Conservation (phyloP, 2,329 filamentous ascomycete genomes). For the Byssochlamys sp. region DNA sequence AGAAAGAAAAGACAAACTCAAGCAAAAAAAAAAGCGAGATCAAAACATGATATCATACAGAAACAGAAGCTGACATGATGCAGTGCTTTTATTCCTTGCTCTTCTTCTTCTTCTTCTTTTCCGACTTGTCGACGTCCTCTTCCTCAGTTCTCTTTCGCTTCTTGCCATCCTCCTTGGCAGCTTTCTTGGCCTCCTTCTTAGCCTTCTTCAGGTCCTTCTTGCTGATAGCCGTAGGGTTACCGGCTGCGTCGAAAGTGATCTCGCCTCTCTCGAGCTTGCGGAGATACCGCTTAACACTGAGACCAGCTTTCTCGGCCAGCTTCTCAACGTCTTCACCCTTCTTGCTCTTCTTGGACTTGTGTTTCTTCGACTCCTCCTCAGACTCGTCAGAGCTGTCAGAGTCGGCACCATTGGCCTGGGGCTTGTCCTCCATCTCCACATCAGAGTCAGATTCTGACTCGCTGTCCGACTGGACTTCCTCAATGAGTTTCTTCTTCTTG, state of each 20-base stretch:
- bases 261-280: conserved; percentile 68
- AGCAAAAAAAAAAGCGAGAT: conserved; percentile 20
- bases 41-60: conserved; percentile 36
- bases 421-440: conserved; percentile 35
- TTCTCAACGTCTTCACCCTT: conserved; percentile 44
- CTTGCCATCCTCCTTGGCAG: conserved; percentile 51
- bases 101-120: conserved; percentile 49
- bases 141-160: conserved; percentile 57
- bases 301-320: conserved; percentile 56
- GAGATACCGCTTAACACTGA: conserved; percentile 68
- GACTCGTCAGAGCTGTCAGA: conserved; percentile 20
- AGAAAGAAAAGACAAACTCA: conserved; percentile 17
- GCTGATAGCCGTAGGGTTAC: conserved; percentile 57
- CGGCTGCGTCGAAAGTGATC: conserved; percentile 56
- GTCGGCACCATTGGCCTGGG: conserved; percentile 10
- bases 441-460: conserved; percentile 15
- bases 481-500: conserved; percentile 38
- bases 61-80: conserved; percentile 16
- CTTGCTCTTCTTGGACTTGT: conserved; percentile 35
- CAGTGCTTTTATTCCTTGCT: conserved; percentile 39
- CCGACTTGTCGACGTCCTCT: conserved; percentile 47
- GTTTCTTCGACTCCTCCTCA: conserved; percentile 22
- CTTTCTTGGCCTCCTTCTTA: conserved; percentile 54
- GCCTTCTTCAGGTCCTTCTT: conserved; percentile 70
- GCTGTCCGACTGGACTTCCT: conserved; percentile 30